A percentile compares a stretch with the other conserved stretches of the same genome.
phyloP scores from a whole-genome alignment of 2,329 filamentous ascomycete genomes.

The Monosporascus sp. region DNA sequence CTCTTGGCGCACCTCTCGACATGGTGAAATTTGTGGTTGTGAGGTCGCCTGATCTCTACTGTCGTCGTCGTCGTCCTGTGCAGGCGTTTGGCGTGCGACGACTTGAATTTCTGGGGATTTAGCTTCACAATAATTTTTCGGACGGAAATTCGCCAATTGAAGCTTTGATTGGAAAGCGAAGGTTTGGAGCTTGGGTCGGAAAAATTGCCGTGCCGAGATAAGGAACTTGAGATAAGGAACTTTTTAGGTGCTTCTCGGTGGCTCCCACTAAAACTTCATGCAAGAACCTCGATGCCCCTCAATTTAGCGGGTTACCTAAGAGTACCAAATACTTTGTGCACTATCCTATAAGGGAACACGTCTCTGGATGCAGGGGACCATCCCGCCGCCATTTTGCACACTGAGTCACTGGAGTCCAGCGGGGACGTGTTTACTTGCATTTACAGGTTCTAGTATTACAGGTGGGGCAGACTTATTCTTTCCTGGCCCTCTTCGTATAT shows the following conservation, averaged over 20 bases:
- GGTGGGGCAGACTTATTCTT: background rate
- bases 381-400: background rate
- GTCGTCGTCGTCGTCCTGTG: background rate
- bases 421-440: background rate
- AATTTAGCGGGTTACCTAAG: background rate
- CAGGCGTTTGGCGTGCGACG: background rate
- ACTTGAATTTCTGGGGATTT: background rate
- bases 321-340: background rate
- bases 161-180: background rate
- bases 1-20: slow-evolving; percentile 29
- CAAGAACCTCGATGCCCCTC: background rate
- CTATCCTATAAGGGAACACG: background rate
- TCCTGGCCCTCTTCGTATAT: background rate
- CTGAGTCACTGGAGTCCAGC: background rate
- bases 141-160: background rate
- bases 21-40: slow-evolving; percentile 9
- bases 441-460: background rate
- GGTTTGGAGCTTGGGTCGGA: background rate
- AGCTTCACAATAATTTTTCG: background rate
- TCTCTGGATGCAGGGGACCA: background rate
- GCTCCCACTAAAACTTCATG: background rate
- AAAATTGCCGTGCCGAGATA: background rate
- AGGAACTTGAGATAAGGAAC: background rate
- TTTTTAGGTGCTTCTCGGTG: background rate
- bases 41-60: background rate